Base-by-base conservation (phyloP, 2,329 filamentous ascomycete genomes). In the Elsinoe fawcettii region DNA sequence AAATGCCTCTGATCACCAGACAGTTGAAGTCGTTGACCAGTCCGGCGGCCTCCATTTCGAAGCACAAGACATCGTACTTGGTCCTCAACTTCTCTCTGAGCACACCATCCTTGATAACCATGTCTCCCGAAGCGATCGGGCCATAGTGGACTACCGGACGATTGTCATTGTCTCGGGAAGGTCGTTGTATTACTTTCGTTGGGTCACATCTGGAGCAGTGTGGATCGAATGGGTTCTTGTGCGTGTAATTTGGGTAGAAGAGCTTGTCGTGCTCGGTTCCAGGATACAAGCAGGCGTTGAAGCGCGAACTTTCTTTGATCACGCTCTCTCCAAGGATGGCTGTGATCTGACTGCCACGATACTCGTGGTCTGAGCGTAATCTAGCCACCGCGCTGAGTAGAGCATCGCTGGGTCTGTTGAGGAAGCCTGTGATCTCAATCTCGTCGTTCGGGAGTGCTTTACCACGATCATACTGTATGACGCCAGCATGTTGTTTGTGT, bases 41-140 rank as follows among this genome's bases (percentile, higher is more conserved):
- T 25, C 54, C 54, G 22, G 37, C 37, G n/a, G 59, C 59, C 47
- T 62, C 63, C 55, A 58, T 58, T 23, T 58, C 57, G 34, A 58
- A 46, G 36, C 57, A 58, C 7, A 58, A 14, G 6, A 58, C 51
- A 23, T 32, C 57, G 54, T 30, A 54, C 60, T 46, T 58, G 61
- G 1, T 16, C 11, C 16, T 56, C 47, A 20, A 34, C 56, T 8
- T 59, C 53, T n/a, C 62, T 22, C 63, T 23, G 6, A 18, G 37
- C 1, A 14, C 9, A 8, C 57, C 61, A 20, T 65, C 58, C 54
- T 65, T 64, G 53, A 67, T 60, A 2, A 65, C 46, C 12, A 44
- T 5, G n/a, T 67, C 60, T 8, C 55, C 64, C 1, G 65, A 66
- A 2, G 65, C 66, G 30, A 67, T 66, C 2, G 57, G 57, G 8